Evolutionary conservation across 371 early-diverging fungal genomes (phyloP), one percentile per base, ranked within the genome.

Genomic region (Lichtheimia hyalospora): DNA sequence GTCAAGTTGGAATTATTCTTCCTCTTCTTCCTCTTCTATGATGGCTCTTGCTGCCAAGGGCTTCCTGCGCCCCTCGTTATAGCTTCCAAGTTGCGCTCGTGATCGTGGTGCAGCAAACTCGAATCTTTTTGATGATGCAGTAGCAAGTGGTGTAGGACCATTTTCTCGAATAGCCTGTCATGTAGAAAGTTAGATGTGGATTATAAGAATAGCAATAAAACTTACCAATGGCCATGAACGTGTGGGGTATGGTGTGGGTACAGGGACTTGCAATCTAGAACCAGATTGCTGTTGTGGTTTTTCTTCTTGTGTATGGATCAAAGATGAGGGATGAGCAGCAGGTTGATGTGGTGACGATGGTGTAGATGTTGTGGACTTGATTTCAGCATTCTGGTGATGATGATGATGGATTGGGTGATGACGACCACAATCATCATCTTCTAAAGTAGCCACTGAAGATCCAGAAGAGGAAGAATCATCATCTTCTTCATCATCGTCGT

Each of bases 211-310:
- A 18, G 1, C 21, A 15, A 16, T 20, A 39, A 39, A 18, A 52
- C 60, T 43, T 60, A 60, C 60, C 62, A 62, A 42, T 24, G 62
- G 62, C 62, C 62, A 62, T 12, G 62, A 62, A 15, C 62, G 56
- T 12, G 62, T 62, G 1, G 62, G 56, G 8, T 44, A 46, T 12
- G 62, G 62, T 15, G 56, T n/a, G 12, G 62, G 56, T 14, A 41
- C 56, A 13, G 54, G 56, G 14, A 50, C 50, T 24, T 41, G 18
- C 16, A 62, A 50, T 48, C 53, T 46, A 46, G 46, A 46, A n/a
- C 21, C 46, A 21, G 46, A 46, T 34, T 60, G 43, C 20, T 16
- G 16, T 5, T 34, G 34, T 10, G 6, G 34, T 8, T 34, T 34
- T 34, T 5, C 10, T 34, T 34, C 34, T 10, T 34, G 34, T 4